phyloP scores from a whole-genome alignment of 2,329 filamentous ascomycete genomes.

The Tolypocladium ophioglossoides region DNA sequence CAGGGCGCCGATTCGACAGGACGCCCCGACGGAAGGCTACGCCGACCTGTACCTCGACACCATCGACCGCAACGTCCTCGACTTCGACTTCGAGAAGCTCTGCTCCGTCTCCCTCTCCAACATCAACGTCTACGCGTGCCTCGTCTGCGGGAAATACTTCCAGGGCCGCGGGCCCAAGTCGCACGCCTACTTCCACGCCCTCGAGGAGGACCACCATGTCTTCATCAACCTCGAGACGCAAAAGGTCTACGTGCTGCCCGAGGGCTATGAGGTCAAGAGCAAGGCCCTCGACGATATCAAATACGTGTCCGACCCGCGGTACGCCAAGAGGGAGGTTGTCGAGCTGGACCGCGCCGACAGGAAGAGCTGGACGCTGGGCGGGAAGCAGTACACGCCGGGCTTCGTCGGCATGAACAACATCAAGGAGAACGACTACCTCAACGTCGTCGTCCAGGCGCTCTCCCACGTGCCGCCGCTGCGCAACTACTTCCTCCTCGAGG shows the following conservation, averaged over 20 bases:
- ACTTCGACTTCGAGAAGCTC: conserved; percentile 98
- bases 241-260: conserved; percentile 82
- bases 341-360: conserved; percentile 59
- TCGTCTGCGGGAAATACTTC: conserved; percentile 97
- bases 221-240: conserved; percentile 97
- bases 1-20: conserved; percentile 52
- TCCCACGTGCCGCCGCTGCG: conserved; percentile 82
- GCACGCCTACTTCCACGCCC: conserved; percentile 93
- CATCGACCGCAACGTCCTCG: conserved; percentile 82
- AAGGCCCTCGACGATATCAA: conserved; percentile 97
- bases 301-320: conserved; percentile 87
- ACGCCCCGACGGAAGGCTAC: conserved; percentile 76
- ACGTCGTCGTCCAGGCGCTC: conserved; percentile 85
- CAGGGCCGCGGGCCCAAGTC: conserved; percentile 90
- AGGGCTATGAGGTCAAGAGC: conserved; percentile 93
- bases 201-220: conserved; percentile 92
- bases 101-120: conserved; percentile 94
- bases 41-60: conserved; percentile 96
- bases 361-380: conserved; percentile 63
- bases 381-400: conserved; percentile 81
- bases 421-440: conserved; percentile 98
- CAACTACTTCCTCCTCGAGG: conserved; percentile 84
- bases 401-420: conserved; percentile 99
- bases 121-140: conserved; percentile 96
- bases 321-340: conserved; percentile 69